Conservation (phyloP, 345 rosid species). For the Acer yangbiense region DNA sequence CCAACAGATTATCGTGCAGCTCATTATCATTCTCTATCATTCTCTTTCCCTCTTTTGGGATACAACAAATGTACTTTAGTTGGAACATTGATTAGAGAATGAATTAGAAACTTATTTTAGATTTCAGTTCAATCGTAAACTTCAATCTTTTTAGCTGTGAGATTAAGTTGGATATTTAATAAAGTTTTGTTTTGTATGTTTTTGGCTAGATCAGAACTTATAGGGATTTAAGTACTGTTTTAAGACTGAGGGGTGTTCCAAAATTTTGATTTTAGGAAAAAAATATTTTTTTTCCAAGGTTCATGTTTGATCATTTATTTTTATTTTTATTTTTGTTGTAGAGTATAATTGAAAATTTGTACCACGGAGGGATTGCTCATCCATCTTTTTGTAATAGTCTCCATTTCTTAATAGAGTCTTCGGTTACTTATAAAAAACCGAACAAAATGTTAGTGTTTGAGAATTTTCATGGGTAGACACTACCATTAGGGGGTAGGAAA, state of each 20-base stretch:
- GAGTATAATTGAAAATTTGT: not conserved
- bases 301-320: not conserved
- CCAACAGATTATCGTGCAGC: not conserved
- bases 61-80: not conserved
- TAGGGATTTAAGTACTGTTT: not conserved
- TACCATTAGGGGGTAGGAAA: not conserved
- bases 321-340: not conserved
- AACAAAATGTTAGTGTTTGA: not conserved
- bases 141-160: not conserved
- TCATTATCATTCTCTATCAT: not conserved
- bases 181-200: not conserved
- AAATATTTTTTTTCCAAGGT: not conserved
- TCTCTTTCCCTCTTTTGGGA: not conserved
- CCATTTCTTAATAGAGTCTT: too few species aligned
- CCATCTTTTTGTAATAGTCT: too few species aligned
- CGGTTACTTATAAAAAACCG: too few species aligned
- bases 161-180: not conserved
- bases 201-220: not conserved
- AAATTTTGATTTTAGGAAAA: not conserved
- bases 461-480: not conserved
- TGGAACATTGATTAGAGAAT: not conserved
- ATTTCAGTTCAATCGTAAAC: not conserved
- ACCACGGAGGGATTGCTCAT: too few species aligned
- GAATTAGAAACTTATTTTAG: not conserved
- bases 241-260: not conserved